Base-by-base conservation (phyloP, 805 yeast genomes). In the Metschnikowia hibisci region DNA sequence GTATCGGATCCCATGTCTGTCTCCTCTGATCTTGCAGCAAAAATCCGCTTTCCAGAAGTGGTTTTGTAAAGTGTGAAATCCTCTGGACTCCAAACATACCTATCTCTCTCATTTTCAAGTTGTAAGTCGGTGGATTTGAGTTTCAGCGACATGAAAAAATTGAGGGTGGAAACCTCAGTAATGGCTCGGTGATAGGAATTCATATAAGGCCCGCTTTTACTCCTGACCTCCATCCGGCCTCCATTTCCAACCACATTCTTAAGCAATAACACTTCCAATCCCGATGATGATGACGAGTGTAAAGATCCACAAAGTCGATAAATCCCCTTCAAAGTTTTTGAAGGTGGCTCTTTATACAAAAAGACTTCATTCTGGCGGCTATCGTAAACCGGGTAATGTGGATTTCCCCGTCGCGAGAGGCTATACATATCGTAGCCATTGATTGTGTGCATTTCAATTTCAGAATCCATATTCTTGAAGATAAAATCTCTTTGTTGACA, bases 211-310 rank as follows among this genome's bases (percentile, higher is more conserved):
- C 22, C 33, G 14, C 22, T 14, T 25, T 20, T 13, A 23, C 13
- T 28, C 13, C 20, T 37, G 18, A 39, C 37, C 29, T 50, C 52
- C 8, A 56, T 45, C 28, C 42, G 51, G 4, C 60, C 56, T 12
- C 60, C 52, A 20, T 55, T 52, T 3, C 60, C 60, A 15, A 56
- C 44, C 8, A 50, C 42, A 33, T 48, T 50, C 16, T 27, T 35
- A 16, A 27, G 39, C 4, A 35, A 22, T 12, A 25, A 26, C 3
- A 35, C 39, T 13, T 35, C 39, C 6, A 35, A 26, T 10, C 28
- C 26, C 16, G 39, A 28, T 13, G 39, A 26, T 1, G 27, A 23
- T 10, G 39, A n/a, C n/a, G 39, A 35, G 25, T 23, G 27, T 15
- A 35, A 35, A 13, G 25, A 23, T 5, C 39, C 39, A 10, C 32